Base-by-base conservation (phyloP, 139 green algal genomes). In the Chlamydomonas sp. region DNA sequence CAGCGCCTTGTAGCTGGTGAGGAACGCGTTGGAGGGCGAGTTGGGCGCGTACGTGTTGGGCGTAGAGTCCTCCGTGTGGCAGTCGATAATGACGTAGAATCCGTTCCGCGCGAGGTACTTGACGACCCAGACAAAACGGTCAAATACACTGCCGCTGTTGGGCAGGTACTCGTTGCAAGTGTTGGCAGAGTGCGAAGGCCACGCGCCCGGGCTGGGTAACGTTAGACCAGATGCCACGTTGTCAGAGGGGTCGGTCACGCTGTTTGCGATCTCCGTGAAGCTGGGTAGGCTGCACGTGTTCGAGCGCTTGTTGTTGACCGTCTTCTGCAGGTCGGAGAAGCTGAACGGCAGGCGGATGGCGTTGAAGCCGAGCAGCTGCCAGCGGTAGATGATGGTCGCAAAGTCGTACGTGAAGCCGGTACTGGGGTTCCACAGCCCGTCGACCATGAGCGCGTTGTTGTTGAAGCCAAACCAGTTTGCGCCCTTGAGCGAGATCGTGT, bases 361-460 rank as follows among this genome's bases (percentile, higher is more conserved):
- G 39, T 88, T 88, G 71, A 86, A 87, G 34, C 82, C 82, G 37
- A 88, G 72, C 43, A 84, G 71, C 61, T 88, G 79, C 73, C 82
- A 79, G 31, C 80, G 73, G 20, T 75, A 73, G 35, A 87, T 73
- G 29, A 85, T 65, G 8, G 73, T 81, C 33, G 73, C 69, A 73
- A 87, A 81, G 33, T 78, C 73, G 54, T 63, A 58, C 5, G 57
- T 49, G 10, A 71, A 6, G 61, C 63, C 69, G 39, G 47, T 65
- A 33, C 2, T 28, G 34, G 60, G 26, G 34, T 68, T 68, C 60
- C 60, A 68, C 60, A 68, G 13, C 13, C 60, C 60, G 34, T 68
- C 60, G 22, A 68, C 60, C 54, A 71, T 76, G 43, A 54, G 64
- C n/a, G 66, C 50, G 3, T 38, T 38, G 6, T n/a, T 65, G 28